Evolutionary conservation across 352 stramenopile genomes (phyloP).

Genomic region (Pythium oligandrum): DNA sequence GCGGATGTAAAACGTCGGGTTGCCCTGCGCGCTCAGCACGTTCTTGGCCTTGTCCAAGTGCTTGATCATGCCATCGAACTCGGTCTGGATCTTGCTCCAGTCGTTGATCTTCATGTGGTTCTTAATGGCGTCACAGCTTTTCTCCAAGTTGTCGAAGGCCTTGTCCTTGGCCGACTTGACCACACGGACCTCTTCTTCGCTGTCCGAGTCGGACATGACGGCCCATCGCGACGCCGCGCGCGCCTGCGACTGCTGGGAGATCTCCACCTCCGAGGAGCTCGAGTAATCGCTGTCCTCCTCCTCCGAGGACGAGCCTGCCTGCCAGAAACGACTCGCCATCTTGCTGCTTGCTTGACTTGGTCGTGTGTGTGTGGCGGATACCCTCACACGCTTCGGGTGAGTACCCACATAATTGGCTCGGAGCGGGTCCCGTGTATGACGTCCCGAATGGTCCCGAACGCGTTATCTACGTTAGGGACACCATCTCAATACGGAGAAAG

Average conservation of each 20-base stretch:
- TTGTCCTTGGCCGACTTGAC: constrained; percentile 87
- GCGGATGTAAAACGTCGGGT: constrained; percentile 92
- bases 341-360: constrained; percentile 4
- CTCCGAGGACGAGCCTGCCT: constrained; percentile 64
- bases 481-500: no score
- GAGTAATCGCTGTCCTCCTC: constrained; percentile 76
- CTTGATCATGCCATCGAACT: constrained; percentile 94
- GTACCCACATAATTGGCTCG: constrained; percentile 20
- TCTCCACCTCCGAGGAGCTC: constrained; percentile 72
- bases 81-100: constrained; percentile 92
- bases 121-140: constrained; percentile 59
- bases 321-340: constrained; percentile 85
- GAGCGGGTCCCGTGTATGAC: constrained; percentile 10
- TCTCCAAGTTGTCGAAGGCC: constrained; percentile 43
- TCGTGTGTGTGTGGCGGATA: background rate
- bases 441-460: no score
- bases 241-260: constrained; percentile 64
- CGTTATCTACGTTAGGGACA: no score
- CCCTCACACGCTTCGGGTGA: background rate
- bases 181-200: constrained; percentile 88
- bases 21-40: constrained; percentile 73
- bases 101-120: constrained; percentile 96
- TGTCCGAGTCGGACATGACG: constrained; percentile 80
- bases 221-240: constrained; percentile 73
- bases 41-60: constrained; percentile 89